Conservation (phyloP, 2,329 filamentous ascomycete genomes). For the Scytalidium sp. region DNA sequence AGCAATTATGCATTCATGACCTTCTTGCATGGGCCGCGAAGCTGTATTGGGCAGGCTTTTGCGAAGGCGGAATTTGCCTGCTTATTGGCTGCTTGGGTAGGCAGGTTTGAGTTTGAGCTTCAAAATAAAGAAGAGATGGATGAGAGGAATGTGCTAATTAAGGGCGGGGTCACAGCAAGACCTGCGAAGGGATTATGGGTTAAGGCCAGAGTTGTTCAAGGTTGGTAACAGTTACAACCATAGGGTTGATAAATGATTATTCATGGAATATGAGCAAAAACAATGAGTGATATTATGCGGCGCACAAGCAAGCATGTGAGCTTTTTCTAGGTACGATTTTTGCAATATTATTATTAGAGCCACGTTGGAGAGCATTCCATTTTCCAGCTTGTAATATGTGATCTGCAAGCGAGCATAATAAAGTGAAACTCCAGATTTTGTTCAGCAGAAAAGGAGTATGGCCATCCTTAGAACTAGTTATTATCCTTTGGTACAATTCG, state of each 20-base stretch:
- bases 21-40: conserved; percentile 81
- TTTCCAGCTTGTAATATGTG: too few relatives aligned
- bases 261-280: background rate
- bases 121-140: conserved; percentile 59
- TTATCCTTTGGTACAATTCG: too few relatives aligned
- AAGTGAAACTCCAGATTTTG: too few relatives aligned
- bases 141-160: conserved; percentile 64
- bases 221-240: conserved; percentile 48
- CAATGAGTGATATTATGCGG: background rate
- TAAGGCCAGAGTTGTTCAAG: conserved; percentile 61
- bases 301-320: too few relatives aligned
- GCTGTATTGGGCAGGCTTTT: conserved; percentile 81
- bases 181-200: conserved; percentile 72
- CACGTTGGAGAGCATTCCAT: too few relatives aligned
- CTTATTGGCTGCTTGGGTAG: conserved; percentile 73
- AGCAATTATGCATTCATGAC: conserved; percentile 78
- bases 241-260: too few relatives aligned
- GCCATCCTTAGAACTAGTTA: too few relatives aligned
- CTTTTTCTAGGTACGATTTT: too few relatives aligned
- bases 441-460: too few relatives aligned
- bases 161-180: conserved; percentile 67
- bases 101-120: conserved; percentile 65
- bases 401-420: too few relatives aligned
- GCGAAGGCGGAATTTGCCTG: conserved; percentile 83
- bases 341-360: too few relatives aligned